Evolutionary conservation across 2,329 filamentous ascomycete genomes (phyloP).

Genomic region (Talaromyces marneffei): DNA sequence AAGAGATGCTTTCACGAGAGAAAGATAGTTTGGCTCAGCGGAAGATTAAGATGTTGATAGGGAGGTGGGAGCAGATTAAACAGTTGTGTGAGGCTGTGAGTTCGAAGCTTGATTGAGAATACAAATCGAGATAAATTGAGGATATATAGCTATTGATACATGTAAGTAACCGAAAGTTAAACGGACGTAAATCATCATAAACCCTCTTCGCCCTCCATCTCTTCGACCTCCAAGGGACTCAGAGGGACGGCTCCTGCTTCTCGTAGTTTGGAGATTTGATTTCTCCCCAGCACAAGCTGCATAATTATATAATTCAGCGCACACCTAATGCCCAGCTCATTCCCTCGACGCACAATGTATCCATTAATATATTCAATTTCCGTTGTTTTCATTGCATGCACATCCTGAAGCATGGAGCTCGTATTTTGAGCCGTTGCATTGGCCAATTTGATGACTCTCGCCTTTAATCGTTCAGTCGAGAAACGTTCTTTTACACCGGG

Average conservation of each 20-base stretch:
- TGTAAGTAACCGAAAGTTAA: not conserved
- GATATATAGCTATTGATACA: not conserved
- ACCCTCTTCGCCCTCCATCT: conserved; percentile 13
- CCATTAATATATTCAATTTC: conserved; percentile 85
- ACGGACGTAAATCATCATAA: not conserved
- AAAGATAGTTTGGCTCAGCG: conserved; percentile 15
- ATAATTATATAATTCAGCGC: conserved; percentile 68
- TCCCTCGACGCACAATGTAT: conserved; percentile 71
- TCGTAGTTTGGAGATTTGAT: conserved; percentile 37
- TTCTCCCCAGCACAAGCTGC: conserved; percentile 67
- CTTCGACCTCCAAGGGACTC: conserved; percentile 15
- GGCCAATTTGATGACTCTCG: conserved; percentile 52
- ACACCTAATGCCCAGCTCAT: conserved; percentile 65
- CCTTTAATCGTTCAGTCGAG: conserved; percentile 56
- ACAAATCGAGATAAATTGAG: not conserved
- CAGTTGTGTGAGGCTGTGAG: conserved; percentile 26
- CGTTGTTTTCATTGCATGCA: conserved; percentile 57
- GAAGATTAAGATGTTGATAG: conserved; percentile 26
- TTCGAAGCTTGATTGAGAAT: conserved; percentile 13
- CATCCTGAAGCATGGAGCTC: conserved; percentile 63
- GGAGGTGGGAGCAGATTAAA: conserved; percentile 37
- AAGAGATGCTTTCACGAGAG: conserved; percentile 12
- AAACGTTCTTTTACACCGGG: conserved; percentile 57
- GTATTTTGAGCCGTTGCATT: conserved; percentile 51
- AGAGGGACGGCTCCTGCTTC: conserved; percentile 32